phyloP scores from a whole-genome alignment of 1,139 yeast genomes.

The Suhomyces bribrorum region DNA sequence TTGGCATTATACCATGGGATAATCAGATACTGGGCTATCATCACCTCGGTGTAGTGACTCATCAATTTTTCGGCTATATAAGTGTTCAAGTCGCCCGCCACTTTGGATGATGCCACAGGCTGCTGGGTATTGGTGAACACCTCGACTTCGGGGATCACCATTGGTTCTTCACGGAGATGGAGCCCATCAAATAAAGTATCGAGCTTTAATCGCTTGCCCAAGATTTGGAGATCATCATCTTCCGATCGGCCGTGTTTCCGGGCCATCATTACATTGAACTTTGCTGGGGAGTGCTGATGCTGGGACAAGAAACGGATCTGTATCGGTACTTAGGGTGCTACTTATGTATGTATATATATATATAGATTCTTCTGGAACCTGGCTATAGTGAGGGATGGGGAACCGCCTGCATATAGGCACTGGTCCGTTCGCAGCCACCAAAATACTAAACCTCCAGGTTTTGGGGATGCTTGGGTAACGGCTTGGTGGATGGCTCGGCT shows the following conservation, averaged over 20 bases:
- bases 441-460: too few relatives aligned
- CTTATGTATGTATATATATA: not conserved
- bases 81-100: slow-evolving; percentile 17
- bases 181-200: slow-evolving; percentile 24
- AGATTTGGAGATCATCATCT: slow-evolving; percentile 17
- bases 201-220: slow-evolving; percentile 27
- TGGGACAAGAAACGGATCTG: too few relatives aligned
- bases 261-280: slow-evolving; percentile 10
- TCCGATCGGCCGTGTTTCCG: slow-evolving; percentile 17
- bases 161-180: slow-evolving; percentile 14
- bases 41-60: slow-evolving; percentile 24
- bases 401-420: too few relatives aligned
- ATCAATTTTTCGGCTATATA: slow-evolving; percentile 31
- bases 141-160: slow-evolving; percentile 3
- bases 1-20: slow-evolving; percentile 29
- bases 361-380: slow-evolving; percentile 17
- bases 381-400: slow-evolving; percentile 14
- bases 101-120: not conserved
- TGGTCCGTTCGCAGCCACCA: not conserved
- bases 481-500: not conserved
- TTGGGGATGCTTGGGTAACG: not conserved
- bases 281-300: too few relatives aligned
- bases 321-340: not conserved
- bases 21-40: slow-evolving; percentile 19
- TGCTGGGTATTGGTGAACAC: not conserved